phyloP scores from a whole-genome alignment of 176 grass and related monocot species.

The Raddia distichophylla region DNA sequence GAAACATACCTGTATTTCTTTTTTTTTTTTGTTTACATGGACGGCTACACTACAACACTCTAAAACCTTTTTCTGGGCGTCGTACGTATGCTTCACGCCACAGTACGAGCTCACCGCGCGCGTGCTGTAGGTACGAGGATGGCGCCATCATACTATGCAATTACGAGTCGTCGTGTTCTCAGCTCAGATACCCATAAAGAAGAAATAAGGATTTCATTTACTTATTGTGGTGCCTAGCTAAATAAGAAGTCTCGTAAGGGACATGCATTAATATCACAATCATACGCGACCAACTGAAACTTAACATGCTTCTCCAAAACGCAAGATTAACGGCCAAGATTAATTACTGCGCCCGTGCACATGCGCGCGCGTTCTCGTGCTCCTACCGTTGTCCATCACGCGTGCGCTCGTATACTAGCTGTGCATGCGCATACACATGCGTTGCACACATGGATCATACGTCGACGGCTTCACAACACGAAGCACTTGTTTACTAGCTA shows the following conservation, averaged over 20 bases:
- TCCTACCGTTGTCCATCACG: too few relatives aligned
- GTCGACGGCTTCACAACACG: not conserved
- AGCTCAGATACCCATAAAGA: too few relatives aligned
- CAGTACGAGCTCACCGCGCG: not conserved
- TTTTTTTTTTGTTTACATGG: conserved; percentile 13
- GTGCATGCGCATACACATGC: not conserved
- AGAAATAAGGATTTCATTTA: too few relatives aligned
- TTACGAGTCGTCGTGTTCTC: not conserved
- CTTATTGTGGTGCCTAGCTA: too few relatives aligned
- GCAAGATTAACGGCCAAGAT: too few relatives aligned
- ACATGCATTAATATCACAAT: too few relatives aligned
- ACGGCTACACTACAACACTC: too few relatives aligned
- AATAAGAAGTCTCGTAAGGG: too few relatives aligned
- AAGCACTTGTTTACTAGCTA: conserved; percentile 6
- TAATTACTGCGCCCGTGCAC: too few relatives aligned
- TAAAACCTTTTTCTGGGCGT: conserved; percentile 1
- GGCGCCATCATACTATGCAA: conserved; percentile 28
- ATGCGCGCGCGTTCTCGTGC: too few relatives aligned
- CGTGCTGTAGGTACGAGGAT: not conserved
- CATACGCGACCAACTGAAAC: too few relatives aligned
- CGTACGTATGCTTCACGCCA: not conserved
- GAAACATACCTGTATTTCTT: not conserved
- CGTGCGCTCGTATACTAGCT: not conserved
- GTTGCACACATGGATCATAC: not conserved
- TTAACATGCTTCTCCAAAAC: too few relatives aligned